Evolutionary conservation across 352 stramenopile species (phyloP), one percentile per base, ranked within the genome.

Genomic region (Nothophytophthora sp.): DNA sequence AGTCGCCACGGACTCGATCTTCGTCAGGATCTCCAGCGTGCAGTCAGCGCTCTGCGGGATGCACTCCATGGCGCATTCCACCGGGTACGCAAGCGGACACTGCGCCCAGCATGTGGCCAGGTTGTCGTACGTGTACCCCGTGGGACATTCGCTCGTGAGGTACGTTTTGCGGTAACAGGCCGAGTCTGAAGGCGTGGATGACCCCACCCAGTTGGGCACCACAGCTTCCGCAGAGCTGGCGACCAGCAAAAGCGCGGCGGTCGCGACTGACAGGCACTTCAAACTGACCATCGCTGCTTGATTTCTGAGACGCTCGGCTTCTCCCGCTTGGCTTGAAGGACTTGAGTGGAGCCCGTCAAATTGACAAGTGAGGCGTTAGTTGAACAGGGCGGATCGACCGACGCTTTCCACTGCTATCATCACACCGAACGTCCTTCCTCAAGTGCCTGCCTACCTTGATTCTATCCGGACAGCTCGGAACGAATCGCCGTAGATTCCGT

Each of bases 31-130:
- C 23, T 76, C 50, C 0, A 57, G 38, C 8, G 67, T 63, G 54
- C 79, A 90, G 46, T 86, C 74, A 2, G 65, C 46, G 48, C 76
- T 82, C 35, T 88, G 76, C 7, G 74, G 74, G 22, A 90, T 70
- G 49, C 79, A 88, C 56, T 90, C 76, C 64, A 80, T 74, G 40
- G 70, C 76, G 28, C 79, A 90, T 48, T 84, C 58, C 3, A 90
- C 80, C 0, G 80, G 80, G 46, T 86, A 90, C 34, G 85, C 67
- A 19, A 88, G 24, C 1, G 76, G 76, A 32, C 80, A 90, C 39
- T 87, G 60, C 2, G 74, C 72, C 76, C 76, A 88, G 50, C 76
- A 88, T 4, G 73, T 70, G 10, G 58, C 67, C 45, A 88, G 35
- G 3, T 70, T 71, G 54, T 87, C 76, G 16, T 58, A 79, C 30